Percentiles rank a stretch among this genome's conserved stretches.
Conservation (phyloP, 768 basidiomycete genomes). For the Leccinum rimulosum region DNA sequence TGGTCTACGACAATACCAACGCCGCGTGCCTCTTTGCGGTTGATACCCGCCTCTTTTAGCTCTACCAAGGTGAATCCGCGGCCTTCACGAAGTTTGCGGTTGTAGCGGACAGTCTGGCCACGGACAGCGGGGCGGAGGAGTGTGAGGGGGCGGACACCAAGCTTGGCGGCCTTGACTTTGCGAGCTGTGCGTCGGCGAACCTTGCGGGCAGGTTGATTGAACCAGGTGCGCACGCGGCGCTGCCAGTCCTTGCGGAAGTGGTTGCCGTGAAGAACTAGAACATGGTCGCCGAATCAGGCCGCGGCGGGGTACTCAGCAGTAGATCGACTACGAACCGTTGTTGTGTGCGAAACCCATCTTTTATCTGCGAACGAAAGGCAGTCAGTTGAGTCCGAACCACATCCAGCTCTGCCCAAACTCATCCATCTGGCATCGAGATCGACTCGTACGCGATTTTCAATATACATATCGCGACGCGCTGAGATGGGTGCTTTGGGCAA, state of each 20-base stretch:
- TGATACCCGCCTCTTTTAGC: conserved; percentile 94
- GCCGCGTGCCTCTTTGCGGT: conserved; percentile 88
- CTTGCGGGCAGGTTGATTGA: conserved; percentile 98
- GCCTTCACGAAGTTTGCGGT: conserved; percentile 94
- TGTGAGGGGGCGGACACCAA: conserved; percentile 88
- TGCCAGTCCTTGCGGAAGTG: conserved; percentile 99
- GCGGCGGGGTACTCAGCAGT: conserved; percentile 27
- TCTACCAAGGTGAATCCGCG: conserved; percentile 95
- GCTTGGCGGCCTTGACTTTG: conserved; percentile 83
- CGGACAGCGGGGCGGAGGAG: conserved; percentile 97
- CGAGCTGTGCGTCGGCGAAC: conserved; percentile 91
- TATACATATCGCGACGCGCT: not conserved
- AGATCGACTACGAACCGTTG: conserved; percentile 26
- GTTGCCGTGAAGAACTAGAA: conserved; percentile 81
- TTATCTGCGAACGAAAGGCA: conserved; percentile 23
- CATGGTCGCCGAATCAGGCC: conserved; percentile 10
- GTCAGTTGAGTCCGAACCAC: conserved; percentile 18
- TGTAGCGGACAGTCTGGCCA: conserved; percentile 95
- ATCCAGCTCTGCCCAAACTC: conserved; percentile 15
- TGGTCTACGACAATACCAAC: conserved; percentile 97
- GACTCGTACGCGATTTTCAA: conserved; percentile 1
- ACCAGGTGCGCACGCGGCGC: conserved; percentile 94
- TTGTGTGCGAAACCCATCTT: conserved; percentile 37
- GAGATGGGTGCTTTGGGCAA: not conserved
- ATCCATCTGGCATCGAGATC: conserved; percentile 23